Conservation (phyloP, 305 asterid species). For the Lippia alba region DNA sequence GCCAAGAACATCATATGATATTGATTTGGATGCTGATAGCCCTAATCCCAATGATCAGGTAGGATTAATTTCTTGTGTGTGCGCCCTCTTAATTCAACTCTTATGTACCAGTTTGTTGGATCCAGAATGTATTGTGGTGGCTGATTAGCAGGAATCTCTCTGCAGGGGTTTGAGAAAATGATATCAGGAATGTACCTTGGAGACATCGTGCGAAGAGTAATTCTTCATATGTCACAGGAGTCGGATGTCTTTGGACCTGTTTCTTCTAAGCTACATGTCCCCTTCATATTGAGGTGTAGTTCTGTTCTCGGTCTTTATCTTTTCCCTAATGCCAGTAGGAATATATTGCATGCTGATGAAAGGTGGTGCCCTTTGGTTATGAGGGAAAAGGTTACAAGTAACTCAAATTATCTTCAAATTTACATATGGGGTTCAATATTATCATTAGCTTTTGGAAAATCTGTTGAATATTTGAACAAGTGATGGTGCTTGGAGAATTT, state of each 20-base stretch:
- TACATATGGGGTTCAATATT: no score
- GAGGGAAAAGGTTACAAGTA: neutral
- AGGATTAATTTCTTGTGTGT: neutral
- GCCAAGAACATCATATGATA: constrained; percentile 80
- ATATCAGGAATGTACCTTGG: constrained; percentile 95
- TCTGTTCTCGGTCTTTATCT: neutral
- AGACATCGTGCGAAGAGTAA: constrained; percentile 84
- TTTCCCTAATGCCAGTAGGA: neutral
- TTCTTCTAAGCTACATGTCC: constrained; percentile 62
- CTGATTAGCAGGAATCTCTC: constrained; percentile 33
- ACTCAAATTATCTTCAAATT: neutral
- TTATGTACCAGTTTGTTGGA: constrained; percentile 1
- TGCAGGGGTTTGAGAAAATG: constrained; percentile 97
- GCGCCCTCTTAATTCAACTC: neutral
- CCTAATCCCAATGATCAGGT: constrained; percentile 92
- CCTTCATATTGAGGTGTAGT: constrained; percentile 73
- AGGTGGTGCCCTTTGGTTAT: neutral
- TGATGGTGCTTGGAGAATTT: no score
- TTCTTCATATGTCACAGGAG: constrained; percentile 76
- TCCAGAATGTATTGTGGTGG: constrained; percentile 13
- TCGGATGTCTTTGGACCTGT: constrained; percentile 67
- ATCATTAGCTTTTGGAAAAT: no score
- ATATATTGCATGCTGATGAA: neutral
- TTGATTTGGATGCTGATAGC: constrained; percentile 76
- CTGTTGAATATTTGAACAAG: no score